Base-by-base conservation (phyloP, 139 green algal species). In the Chlorella sp. region DNA sequence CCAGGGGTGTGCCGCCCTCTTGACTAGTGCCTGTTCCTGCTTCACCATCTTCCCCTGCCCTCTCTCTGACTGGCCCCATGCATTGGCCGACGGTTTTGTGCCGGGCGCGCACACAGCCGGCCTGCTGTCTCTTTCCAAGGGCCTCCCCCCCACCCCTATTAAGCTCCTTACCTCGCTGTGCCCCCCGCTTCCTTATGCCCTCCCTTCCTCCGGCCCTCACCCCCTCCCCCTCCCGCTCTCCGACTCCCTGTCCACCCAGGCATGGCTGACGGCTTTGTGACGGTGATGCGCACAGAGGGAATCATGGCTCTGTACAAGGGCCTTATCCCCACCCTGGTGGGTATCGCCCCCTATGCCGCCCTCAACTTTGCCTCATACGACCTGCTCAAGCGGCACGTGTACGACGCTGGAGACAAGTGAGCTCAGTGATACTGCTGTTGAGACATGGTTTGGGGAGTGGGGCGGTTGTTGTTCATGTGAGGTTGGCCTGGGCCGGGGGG, bases 351-450 rank as follows among this genome's bases (percentile, higher is more conserved):
- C 30, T 99, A 99, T 88, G 96, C 97, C 1, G 97, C 97, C 19
- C 88, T 99, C 81, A 99, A 99, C 92, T 99, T 99, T 94, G 95
- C 96, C 21, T 94, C 93, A 0, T 99, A 99, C 81, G 97, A 99
- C 94, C 83, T 98, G 76, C 88, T 96, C 4, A 98, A 98, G 91
- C 94, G 95, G 60, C 83, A 86, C 66, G 75, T 96, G 2, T 98
- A 98, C 91, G 90, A 93, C 30, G 93, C 93, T 0, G 89, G 95
- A 39, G 92, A 91, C 93, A 94, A 90, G 81, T 88, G 30, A 90
- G 81, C 42, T 61, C 1, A 18, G 34, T 24, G 64, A 34, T 57
- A 57, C 9, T 39, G 37, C n/a, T 0, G 66, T 37, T 48, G 36
- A n/a, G n/a, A n/a, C 4, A 21, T 5, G 14, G 26, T 39, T 40